Evolutionary conservation across 208 protist genomes (phyloP).

Genomic region (Crithidia sp.): DNA sequence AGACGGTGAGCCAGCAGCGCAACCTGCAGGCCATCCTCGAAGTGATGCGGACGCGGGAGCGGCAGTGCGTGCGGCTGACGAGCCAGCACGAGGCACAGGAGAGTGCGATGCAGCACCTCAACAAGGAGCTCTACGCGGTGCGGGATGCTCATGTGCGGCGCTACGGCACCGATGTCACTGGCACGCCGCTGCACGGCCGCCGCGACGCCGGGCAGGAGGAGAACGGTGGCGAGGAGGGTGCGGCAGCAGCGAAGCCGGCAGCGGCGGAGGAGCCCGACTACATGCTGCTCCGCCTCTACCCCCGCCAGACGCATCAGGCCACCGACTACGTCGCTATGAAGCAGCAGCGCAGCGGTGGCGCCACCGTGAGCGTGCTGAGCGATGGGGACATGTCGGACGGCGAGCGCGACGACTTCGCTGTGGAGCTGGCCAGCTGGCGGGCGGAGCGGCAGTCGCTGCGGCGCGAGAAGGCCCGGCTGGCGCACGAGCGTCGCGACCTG

Average conservation of each 20-base stretch:
- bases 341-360: conserved; percentile 11
- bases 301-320: conserved; percentile 23
- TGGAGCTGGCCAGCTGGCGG: conserved; percentile 51
- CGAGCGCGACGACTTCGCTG: conserved; percentile 30
- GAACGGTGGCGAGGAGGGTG: neutral
- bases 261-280: neutral
- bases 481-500: conserved; percentile 49
- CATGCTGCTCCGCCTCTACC: conserved; percentile 32
- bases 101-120: conserved; percentile 11
- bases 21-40: conserved; percentile 35
- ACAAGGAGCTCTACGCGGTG: conserved; percentile 40
- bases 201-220: neutral
- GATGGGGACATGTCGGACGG: conserved; percentile 42
- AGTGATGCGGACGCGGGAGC: conserved; percentile 43
- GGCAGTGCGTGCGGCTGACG: conserved; percentile 5
- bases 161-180: conserved; percentile 34
- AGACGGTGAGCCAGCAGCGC: conserved; percentile 33
- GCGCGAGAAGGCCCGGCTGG: conserved; percentile 31
- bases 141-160: conserved; percentile 30
- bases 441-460: conserved; percentile 55
- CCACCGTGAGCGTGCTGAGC: conserved; percentile 39
- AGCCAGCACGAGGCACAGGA: conserved; percentile 8
- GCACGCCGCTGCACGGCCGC: conserved; percentile 16
- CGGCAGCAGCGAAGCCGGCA: neutral
- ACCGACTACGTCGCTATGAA: conserved; percentile 32